Conservation (phyloP, 2,329 filamentous ascomycete species). For the Zopfia rhizophila region DNA sequence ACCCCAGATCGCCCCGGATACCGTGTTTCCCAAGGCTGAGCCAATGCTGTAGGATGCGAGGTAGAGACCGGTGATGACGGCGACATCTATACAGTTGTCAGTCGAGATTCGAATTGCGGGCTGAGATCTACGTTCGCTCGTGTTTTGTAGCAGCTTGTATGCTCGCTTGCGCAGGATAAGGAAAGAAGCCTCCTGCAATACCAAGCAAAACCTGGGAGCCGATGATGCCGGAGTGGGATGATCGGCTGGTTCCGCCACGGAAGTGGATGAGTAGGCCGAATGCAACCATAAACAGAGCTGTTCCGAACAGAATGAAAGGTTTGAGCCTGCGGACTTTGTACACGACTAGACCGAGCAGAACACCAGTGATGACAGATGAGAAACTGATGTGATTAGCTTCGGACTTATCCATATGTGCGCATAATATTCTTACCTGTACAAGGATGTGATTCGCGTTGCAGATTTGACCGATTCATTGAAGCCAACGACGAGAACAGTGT, state of each 20-base stretch:
- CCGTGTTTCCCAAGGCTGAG: slow-evolving; percentile 67
- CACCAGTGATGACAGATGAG: slow-evolving; percentile 67
- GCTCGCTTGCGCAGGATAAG: slow-evolving; percentile 62
- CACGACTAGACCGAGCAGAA: slow-evolving; percentile 67
- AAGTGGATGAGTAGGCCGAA: slow-evolving; percentile 73
- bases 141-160: slow-evolving; percentile 63
- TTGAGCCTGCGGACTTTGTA: slow-evolving; percentile 69
- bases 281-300: slow-evolving; percentile 70
- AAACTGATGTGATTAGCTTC: slow-evolving; percentile 50
- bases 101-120: neutral
- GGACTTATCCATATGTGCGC: too few species aligned
- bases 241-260: slow-evolving; percentile 62
- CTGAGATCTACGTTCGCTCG: slow-evolving; percentile 43
- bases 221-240: slow-evolving; percentile 67
- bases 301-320: slow-evolving; percentile 70
- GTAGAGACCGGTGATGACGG: slow-evolving; percentile 71
- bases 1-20: slow-evolving; percentile 72
- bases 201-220: slow-evolving; percentile 71
- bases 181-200: slow-evolving; percentile 71
- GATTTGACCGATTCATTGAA: slow-evolving; percentile 68
- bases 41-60: slow-evolving; percentile 72
- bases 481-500: slow-evolving; percentile 69
- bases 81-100: slow-evolving; percentile 57
- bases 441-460: slow-evolving; percentile 68
- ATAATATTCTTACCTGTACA: slow-evolving; percentile 58